These are phyloP conservation scores for Microbotryum silenes-acaulis DNA, from an alignment of 1,284 basidiomycete species.

Conservation along the genomic window DNA sequence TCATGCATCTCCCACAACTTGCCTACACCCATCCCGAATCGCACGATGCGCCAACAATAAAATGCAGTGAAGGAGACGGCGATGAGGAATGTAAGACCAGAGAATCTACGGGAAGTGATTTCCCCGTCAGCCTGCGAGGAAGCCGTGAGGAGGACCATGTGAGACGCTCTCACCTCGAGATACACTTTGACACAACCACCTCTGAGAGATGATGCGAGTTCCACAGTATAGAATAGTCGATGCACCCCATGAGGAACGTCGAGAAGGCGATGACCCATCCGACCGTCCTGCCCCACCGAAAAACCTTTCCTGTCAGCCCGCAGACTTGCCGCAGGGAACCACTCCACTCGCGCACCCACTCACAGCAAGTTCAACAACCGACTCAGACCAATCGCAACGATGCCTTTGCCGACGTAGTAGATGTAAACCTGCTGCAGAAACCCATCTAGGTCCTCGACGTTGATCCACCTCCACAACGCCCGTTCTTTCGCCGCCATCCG, in stretches of 20 bases:
- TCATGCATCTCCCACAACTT: conserved; percentile 84
- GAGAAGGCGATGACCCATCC: conserved; percentile 97
- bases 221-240: conserved; percentile 72
- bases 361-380: conserved; percentile 84
- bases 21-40: conserved; percentile 50
- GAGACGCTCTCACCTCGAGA: conserved; percentile 56
- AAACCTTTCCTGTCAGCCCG: not conserved
- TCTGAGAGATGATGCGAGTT: conserved; percentile 57
- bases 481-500: conserved; percentile 50
- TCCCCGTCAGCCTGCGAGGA: not conserved
- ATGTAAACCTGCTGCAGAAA: conserved; percentile 77
- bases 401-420: conserved; percentile 93
- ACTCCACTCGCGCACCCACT: conserved; percentile 40
- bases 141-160: not conserved
- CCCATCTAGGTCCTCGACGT: conserved; percentile 89
- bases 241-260: conserved; percentile 87
- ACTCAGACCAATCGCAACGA: conserved; percentile 84
- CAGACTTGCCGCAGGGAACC: not conserved
- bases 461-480: conserved; percentile 97
- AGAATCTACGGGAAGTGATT: conserved; percentile 50
- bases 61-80: conserved; percentile 71
- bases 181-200: conserved; percentile 68
- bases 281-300: conserved; percentile 60
- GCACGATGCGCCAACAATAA: conserved; percentile 56
- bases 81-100: conserved; percentile 67